A percentile compares a stretch with the other conserved stretches of the same genome.
Evolutionary conservation across 805 yeast genomes (phyloP).

Genomic region (Lipomyces oligophaga): DNA sequence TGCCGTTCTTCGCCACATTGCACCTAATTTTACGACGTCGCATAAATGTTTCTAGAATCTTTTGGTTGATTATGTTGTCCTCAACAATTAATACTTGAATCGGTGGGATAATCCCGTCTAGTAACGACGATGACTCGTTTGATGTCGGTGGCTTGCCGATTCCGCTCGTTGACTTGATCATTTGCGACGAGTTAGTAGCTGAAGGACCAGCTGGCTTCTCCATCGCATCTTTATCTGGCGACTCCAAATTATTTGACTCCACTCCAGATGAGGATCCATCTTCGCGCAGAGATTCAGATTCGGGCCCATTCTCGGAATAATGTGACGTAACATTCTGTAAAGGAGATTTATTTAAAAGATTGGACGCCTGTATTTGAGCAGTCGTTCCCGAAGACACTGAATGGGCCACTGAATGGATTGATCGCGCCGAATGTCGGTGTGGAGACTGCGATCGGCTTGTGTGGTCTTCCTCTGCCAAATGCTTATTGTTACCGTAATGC

Average conservation of each 20-base stretch:
- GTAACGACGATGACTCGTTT: slow-evolving; percentile 11
- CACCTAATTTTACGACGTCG: slow-evolving; percentile 79
- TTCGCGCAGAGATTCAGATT: no score
- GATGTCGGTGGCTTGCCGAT: not conserved
- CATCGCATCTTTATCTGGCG: no score
- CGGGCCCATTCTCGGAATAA: no score
- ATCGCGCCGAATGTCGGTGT: slow-evolving; percentile 3
- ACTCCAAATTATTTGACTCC: no score
- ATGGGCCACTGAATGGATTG: slow-evolving; percentile 1
- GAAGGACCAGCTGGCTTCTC: not conserved
- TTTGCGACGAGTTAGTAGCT: not conserved
- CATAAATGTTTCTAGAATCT: slow-evolving; percentile 83
- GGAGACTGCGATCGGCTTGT: slow-evolving; percentile 10
- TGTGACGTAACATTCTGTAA: slow-evolving; percentile 6
- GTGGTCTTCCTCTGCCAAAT: slow-evolving; percentile 1
- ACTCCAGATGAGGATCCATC: no score
- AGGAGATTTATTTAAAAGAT: slow-evolving; percentile 6
- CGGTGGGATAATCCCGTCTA: slow-evolving; percentile 70
- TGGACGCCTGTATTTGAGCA: not conserved
- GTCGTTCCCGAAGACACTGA: not conserved
- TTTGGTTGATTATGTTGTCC: slow-evolving; percentile 91
- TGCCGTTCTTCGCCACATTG: slow-evolving; percentile 86
- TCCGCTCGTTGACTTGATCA: not conserved
- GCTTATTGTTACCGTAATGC: not conserved
- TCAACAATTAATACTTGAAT: slow-evolving; percentile 91